A percentile compares a stretch with the other conserved stretches of the same genome.
phyloP scores from a whole-genome alignment of 768 basidiomycete genomes.

The Russula sp. region DNA sequence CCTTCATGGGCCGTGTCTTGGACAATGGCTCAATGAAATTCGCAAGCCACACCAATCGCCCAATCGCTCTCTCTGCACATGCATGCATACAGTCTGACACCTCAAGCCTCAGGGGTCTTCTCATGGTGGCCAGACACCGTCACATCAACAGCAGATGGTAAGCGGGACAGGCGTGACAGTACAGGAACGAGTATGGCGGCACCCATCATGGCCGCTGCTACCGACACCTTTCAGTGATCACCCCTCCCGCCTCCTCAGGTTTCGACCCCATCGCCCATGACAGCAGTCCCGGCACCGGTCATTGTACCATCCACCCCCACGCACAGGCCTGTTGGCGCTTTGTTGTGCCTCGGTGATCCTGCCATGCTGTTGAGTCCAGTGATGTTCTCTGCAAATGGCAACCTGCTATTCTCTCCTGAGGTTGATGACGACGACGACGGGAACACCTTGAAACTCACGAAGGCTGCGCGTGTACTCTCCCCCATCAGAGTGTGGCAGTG shows the following conservation, averaged over 20 bases:
- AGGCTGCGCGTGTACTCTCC: conserved; percentile 13
- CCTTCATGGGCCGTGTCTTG: too few relatives aligned
- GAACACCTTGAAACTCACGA: not conserved
- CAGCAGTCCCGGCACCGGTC: not conserved
- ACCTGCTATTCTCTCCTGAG: conserved; percentile 35
- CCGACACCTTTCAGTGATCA: conserved; percentile 20
- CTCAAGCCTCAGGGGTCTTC: too few relatives aligned
- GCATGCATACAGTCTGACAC: too few relatives aligned
- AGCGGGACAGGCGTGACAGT: too few relatives aligned
- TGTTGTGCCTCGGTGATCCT: not conserved
- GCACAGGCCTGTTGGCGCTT: not conserved
- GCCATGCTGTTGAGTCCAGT: conserved; percentile 10
- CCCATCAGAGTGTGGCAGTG: conserved; percentile 29
- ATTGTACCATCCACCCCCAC: conserved; percentile 25
- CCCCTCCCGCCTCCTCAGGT: conserved; percentile 6
- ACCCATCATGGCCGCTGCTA: conserved; percentile 20
- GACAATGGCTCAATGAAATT: too few relatives aligned
- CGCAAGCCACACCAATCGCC: too few relatives aligned
- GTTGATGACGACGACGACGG: conserved; percentile 13
- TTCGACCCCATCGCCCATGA: conserved; percentile 1
- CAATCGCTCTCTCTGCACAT: too few relatives aligned
- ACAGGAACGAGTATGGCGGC: not conserved
- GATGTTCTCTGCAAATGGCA: not conserved
- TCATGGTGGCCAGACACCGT: too few relatives aligned
- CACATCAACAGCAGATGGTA: too few relatives aligned